Base-by-base conservation (phyloP, 2,329 filamentous ascomycete species). In the Colletotrichum somersetense region DNA sequence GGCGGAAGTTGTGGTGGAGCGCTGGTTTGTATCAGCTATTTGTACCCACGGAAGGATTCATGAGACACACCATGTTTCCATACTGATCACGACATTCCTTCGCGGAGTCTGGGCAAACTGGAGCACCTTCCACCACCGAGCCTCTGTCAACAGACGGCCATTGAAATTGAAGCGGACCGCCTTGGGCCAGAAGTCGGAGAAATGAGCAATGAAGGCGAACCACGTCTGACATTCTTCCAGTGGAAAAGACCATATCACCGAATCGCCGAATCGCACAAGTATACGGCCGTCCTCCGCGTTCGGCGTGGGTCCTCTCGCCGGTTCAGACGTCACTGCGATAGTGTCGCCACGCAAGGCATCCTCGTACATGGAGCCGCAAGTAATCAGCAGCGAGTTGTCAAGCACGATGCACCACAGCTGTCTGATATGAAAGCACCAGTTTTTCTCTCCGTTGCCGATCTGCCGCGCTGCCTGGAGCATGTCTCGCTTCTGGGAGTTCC, bases 351-450 rank as follows among this genome's bases (percentile, higher is more conserved):
- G 77, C 3, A 86, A 75, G 1, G 78, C 75, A 4, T 77, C 73
- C 57, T 81, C 78, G 0, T 77, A 57, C 77, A 84, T 81, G 8
- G 78, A 77, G 23, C 83, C 80, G 61, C 83, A 86, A 1, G 85
- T 86, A 5, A 86, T 77, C 5, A 86, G 77, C 2, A 85, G 75
- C 10, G 74, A 80, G 56, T 85, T 82, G 52, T 83, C 82, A 1
- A 87, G 71, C 8, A 86, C 77, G 6, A 87, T 74, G 71, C 81
- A 84, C 86, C 85, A 87, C 12, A 86, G 67, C 73, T 87, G 86
- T 1, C 82, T 78, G 56, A 87, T 82, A 67, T 87, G 85, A 66
- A 85, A 87, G 64, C 84, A 87, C 23, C 81, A 75, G 1, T 79
- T 80, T 12, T 77, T 73, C 0, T 78, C 79, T 3, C 78, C 80